Percentiles rank a stretch among this genome's conserved stretches.
These are phyloP conservation scores for Metschnikowia hibisci DNA, from an alignment of 805 yeast species.

Conservation along the genomic window DNA sequence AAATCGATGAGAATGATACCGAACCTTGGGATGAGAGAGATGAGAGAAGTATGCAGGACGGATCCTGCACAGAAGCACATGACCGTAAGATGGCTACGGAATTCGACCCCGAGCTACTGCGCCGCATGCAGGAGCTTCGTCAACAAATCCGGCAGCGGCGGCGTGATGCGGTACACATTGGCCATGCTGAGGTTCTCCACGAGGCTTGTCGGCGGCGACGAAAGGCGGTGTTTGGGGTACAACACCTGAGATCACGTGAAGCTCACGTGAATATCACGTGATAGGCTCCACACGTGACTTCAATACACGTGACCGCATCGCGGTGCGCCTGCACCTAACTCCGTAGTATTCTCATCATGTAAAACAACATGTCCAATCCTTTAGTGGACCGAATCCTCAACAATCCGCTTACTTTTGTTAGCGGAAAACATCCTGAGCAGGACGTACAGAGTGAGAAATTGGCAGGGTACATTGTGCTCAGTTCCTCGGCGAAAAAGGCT, in stretches of 20 bases:
- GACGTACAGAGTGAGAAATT: slow-evolving; percentile 15
- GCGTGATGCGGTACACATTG: slow-evolving; percentile 8
- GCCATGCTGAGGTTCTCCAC: slow-evolving; percentile 14
- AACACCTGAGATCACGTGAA: too few relatives aligned
- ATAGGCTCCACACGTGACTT: too few relatives aligned
- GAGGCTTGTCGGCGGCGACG: slow-evolving; percentile 10
- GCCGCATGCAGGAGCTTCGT: slow-evolving; percentile 13
- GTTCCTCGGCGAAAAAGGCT: slow-evolving; percentile 7
- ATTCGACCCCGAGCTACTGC: slow-evolving; percentile 11
- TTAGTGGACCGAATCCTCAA: slow-evolving; percentile 58
- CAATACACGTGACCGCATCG: slow-evolving; percentile 3
- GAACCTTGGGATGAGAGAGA: slow-evolving; percentile 9
- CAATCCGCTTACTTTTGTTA: slow-evolving; percentile 59
- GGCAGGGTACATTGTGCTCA: slow-evolving; percentile 17
- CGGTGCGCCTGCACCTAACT: background rate
- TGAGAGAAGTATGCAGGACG: slow-evolving; percentile 6
- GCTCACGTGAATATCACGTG: too few relatives aligned
- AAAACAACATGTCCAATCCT: slow-evolving; percentile 37
- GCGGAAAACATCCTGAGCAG: slow-evolving; percentile 43
- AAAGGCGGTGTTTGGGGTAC: slow-evolving; percentile 14
- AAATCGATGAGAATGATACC: slow-evolving; percentile 5
- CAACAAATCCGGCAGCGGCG: slow-evolving; percentile 11
- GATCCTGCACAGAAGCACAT: slow-evolving; percentile 6
- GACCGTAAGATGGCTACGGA: slow-evolving; percentile 6
- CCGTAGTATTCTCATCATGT: background rate